Evolutionary conservation across 805 yeast genomes (phyloP).

Genomic region (Yamadazyma takamatsuzukensis): DNA sequence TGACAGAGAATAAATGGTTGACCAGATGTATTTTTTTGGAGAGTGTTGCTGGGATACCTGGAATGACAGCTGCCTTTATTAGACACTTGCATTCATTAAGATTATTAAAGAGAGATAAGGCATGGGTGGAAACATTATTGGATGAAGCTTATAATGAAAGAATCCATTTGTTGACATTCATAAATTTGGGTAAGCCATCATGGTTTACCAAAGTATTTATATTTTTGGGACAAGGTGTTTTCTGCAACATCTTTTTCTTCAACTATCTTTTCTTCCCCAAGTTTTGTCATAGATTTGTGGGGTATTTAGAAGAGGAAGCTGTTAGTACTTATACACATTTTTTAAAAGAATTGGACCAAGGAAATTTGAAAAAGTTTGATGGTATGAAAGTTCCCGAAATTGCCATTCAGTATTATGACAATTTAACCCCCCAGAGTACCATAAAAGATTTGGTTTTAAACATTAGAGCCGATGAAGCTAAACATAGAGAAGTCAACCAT

Average conservation of each 20-base stretch:
- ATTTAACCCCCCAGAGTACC: slow-evolving; percentile 45
- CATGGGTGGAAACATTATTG: slow-evolving; percentile 68
- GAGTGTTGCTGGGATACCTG: slow-evolving; percentile 77
- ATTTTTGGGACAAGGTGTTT: slow-evolving; percentile 66
- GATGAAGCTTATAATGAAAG: slow-evolving; percentile 79
- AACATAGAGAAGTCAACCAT: slow-evolving; percentile 77
- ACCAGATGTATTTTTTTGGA: slow-evolving; percentile 61
- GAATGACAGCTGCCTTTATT: slow-evolving; percentile 69
- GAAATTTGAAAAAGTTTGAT: slow-evolving; percentile 48
- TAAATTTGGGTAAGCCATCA: slow-evolving; percentile 62
- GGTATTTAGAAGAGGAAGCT: slow-evolving; percentile 76
- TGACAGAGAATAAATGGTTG: slow-evolving; percentile 66
- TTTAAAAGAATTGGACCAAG: slow-evolving; percentile 50
- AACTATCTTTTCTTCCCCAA: slow-evolving; percentile 56
- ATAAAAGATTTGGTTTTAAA: slow-evolving; percentile 58
- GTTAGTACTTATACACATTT: slow-evolving; percentile 63
- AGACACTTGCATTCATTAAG: slow-evolving; percentile 66
- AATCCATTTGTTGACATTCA: slow-evolving; percentile 70
- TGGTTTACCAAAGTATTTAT: slow-evolving; percentile 52
- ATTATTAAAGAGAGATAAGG: slow-evolving; percentile 60
- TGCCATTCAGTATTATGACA: slow-evolving; percentile 62
- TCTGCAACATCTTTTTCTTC: slow-evolving; percentile 62
- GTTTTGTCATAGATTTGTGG: slow-evolving; percentile 72
- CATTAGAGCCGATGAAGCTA: slow-evolving; percentile 74
- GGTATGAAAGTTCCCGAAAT: slow-evolving; percentile 49